Conservation (phyloP, 1,139 yeast genomes). For the Candida smagusa region DNA sequence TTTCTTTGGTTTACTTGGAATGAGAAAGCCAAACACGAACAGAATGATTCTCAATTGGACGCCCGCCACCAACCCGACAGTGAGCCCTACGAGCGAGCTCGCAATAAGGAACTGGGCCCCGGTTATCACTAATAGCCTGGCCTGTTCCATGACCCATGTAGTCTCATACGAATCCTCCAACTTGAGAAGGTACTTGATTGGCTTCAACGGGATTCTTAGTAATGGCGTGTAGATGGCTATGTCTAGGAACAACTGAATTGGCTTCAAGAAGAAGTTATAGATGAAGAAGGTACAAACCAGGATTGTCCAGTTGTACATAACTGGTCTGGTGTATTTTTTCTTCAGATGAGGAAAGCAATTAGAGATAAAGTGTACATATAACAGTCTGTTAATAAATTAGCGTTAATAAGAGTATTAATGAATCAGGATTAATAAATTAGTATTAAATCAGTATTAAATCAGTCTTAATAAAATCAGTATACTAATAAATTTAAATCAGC, state of each 20-base stretch:
- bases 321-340: no score
- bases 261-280: conserved; percentile 8
- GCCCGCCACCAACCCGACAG: conserved; percentile 12
- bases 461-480: no score
- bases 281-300: conserved; percentile 7
- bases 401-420: no score
- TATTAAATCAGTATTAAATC: no score
- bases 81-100: conserved; percentile 12
- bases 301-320: background rate
- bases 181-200: conserved; percentile 12
- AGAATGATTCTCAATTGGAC: conserved; percentile 9
- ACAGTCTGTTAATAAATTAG: no score
- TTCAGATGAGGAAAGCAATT: background rate
- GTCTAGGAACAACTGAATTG: conserved; percentile 9
- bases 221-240: conserved; percentile 14
- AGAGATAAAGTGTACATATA: background rate
- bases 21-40: conserved; percentile 9
- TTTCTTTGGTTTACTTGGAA: background rate
- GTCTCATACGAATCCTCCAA: conserved; percentile 8
- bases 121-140: conserved; percentile 9
- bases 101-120: conserved; percentile 11
- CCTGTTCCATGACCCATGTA: conserved; percentile 12
- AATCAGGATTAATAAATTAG: no score
- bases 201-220: conserved; percentile 12
- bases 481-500: no score